A percentile compares a stretch with the other conserved stretches of the same genome.
Evolutionary conservation across 169 alveolate species (phyloP).

Genomic region (Plasmodium knowlesi): DNA sequence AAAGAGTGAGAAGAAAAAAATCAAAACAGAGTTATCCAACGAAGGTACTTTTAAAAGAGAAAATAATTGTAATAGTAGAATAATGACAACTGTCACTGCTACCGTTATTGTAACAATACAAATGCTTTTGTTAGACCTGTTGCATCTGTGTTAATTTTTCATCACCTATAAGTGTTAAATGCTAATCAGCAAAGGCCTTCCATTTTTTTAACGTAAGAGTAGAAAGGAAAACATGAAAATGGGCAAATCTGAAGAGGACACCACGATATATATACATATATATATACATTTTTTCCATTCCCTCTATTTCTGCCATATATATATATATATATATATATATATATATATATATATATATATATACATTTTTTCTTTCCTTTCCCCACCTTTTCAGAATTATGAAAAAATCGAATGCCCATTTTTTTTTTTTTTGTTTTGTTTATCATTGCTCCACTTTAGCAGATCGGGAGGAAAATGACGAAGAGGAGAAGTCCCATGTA

Average conservation of each 20-base stretch:
- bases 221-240: background rate
- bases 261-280: background rate
- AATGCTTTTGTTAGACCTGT: background rate
- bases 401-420: background rate
- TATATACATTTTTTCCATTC: background rate
- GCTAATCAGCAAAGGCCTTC: background rate
- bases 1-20: slow-evolving; percentile 5
- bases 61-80: slow-evolving; percentile 2
- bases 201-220: slow-evolving; percentile 17
- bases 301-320: background rate
- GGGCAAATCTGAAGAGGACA: background rate
- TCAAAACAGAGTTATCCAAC: slow-evolving; percentile 9
- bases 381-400: background rate
- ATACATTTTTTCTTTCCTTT: background rate
- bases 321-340: background rate
- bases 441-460: background rate
- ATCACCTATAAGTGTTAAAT: slow-evolving; percentile 13
- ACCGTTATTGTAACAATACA: background rate
- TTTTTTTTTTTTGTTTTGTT: background rate
- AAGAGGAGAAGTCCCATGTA: slow-evolving; percentile 11
- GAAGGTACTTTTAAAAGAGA: slow-evolving; percentile 36
- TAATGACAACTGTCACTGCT: background rate
- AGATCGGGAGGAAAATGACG: slow-evolving; percentile 13
- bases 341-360: background rate
- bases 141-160: background rate